Conservation (phyloP, 371 early-diverging fungal genomes). For the Mucor circinelloides region DNA sequence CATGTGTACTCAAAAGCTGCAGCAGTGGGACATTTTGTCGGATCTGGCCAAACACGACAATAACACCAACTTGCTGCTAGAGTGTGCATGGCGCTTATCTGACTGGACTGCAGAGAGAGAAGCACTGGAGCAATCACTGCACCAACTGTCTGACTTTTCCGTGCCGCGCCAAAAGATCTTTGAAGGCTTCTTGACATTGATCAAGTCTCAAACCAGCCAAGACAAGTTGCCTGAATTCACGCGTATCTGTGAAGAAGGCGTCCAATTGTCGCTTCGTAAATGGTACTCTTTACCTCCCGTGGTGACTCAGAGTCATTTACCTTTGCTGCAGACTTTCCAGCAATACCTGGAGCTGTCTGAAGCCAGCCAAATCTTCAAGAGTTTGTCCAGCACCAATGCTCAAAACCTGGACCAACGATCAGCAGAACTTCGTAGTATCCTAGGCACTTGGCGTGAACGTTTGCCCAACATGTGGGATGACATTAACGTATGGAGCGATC, state of each 20-base stretch:
- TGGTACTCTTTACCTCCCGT: slow-evolving; percentile 88
- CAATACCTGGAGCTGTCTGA: slow-evolving; percentile 94
- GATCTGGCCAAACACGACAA: slow-evolving; percentile 93
- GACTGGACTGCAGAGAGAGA: slow-evolving; percentile 90
- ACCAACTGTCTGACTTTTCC: slow-evolving; percentile 57
- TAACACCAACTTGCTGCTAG: slow-evolving; percentile 81
- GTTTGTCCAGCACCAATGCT: slow-evolving; percentile 74
- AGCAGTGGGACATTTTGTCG: slow-evolving; percentile 98
- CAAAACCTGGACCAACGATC: slow-evolving; percentile 83
- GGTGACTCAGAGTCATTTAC: slow-evolving; percentile 85
- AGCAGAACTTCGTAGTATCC: slow-evolving; percentile 85
- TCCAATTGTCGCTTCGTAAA: slow-evolving; percentile 79
- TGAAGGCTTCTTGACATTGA: slow-evolving; percentile 83
- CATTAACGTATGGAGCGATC: slow-evolving; percentile 96
- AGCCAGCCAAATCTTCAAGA: slow-evolving; percentile 85
- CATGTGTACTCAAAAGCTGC: slow-evolving; percentile 87
- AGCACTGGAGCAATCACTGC: slow-evolving; percentile 63
- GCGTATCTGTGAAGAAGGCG: slow-evolving; percentile 85
- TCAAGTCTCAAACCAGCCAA: slow-evolving; percentile 69
- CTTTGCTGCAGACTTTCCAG: slow-evolving; percentile 90
- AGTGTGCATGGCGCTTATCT: slow-evolving; percentile 90
- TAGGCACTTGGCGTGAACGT: slow-evolving; percentile 97
- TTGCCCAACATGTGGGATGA: slow-evolving; percentile 97
- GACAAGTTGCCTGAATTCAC: slow-evolving; percentile 73
- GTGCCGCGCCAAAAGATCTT: slow-evolving; percentile 82